These are phyloP conservation scores for Cystobasidium pallidum DNA, from an alignment of 1,284 basidiomycete species.

Conservation along the genomic window DNA sequence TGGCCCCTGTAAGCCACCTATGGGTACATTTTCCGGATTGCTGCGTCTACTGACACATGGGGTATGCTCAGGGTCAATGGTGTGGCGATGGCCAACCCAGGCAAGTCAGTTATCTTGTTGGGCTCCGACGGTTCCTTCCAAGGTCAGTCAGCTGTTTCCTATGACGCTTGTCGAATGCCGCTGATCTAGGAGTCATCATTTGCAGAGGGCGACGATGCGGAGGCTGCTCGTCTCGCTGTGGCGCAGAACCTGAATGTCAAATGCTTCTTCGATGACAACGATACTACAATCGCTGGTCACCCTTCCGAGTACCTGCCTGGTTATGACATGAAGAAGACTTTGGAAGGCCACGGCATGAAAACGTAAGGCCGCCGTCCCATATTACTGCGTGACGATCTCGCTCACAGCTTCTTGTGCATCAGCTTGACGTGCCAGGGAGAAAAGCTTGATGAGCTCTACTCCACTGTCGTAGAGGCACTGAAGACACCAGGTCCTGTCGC, in stretches of 20 bases:
- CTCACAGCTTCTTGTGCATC: constrained; percentile 1
- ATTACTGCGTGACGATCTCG: neutral
- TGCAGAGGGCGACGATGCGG: constrained; percentile 77
- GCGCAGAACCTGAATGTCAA: constrained; percentile 79
- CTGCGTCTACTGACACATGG: neutral
- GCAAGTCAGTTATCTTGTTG: constrained; percentile 75
- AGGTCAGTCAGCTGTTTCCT: constrained; percentile 29
- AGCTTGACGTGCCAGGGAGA: constrained; percentile 69
- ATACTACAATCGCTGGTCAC: constrained; percentile 71
- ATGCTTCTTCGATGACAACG: constrained; percentile 81
- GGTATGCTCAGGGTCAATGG: too few relatives aligned
- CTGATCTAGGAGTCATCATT: neutral
- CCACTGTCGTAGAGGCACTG: constrained; percentile 64
- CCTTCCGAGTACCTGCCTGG: constrained; percentile 80
- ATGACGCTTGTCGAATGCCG: neutral
- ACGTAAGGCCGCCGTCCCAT: constrained; percentile 56
- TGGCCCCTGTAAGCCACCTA: constrained; percentile 60
- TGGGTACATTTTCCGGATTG: neutral
- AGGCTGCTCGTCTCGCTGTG: constrained; percentile 80
- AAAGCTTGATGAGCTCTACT: constrained; percentile 75
- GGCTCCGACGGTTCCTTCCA: constrained; percentile 86
- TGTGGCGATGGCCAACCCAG: constrained; percentile 73
- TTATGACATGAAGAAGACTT: constrained; percentile 69
- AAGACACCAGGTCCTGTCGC: constrained; percentile 73
- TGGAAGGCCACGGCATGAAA: constrained; percentile 76